Evolutionary conservation across 108 stramenopile species (phyloP), one percentile per base, ranked within the genome.

Genomic region (Cyclostephanos tholiformis): DNA sequence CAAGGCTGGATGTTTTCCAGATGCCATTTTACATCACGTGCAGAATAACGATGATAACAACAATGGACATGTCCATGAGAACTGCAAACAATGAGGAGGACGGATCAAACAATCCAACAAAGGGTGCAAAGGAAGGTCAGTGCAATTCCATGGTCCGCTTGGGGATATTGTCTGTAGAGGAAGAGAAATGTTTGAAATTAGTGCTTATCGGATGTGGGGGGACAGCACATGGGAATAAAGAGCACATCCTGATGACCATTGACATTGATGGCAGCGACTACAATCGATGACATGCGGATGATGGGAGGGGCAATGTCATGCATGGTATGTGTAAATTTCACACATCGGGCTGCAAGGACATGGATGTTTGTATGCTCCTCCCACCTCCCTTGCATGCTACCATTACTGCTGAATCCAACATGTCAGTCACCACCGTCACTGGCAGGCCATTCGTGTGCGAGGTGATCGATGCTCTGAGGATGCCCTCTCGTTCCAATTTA

Each of bases 361-460:
- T 94, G 82, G 92, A 97, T 71, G 96, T 97, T 13, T 68, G 92
- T n/a, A 94, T 94, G 91, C 53, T 93, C 14, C 43, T 93, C 12
- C 87, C 88, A 19, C 69, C 59, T 50, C 80, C 78, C 13, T 70
- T 63, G 41, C 20, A 58, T 41, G 56, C n/a, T n/a, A n/a, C n/a
- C n/a, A n/a, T n/a, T n/a, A n/a, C n/a, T n/a, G n/a, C 48, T 12
- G 60, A 63, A 41, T 56, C 20, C 49, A 77, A 74, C 39, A 58
- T 65, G 19, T 65, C 71, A 11, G 56, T 83, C 44, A 56, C 23
- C 12, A 58, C 36, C 1, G 75, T 76, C 62, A 79, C 76, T 23
- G 94, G 94, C 26, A 41, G 94, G 48, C 91, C 91, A 9, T 95
- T 95, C 85, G 86, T 86, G 60, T 88, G 87, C 51, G 87, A 95